phyloP scores from a whole-genome alignment of 805 yeast genomes.

The Ogataea haglerorum region DNA sequence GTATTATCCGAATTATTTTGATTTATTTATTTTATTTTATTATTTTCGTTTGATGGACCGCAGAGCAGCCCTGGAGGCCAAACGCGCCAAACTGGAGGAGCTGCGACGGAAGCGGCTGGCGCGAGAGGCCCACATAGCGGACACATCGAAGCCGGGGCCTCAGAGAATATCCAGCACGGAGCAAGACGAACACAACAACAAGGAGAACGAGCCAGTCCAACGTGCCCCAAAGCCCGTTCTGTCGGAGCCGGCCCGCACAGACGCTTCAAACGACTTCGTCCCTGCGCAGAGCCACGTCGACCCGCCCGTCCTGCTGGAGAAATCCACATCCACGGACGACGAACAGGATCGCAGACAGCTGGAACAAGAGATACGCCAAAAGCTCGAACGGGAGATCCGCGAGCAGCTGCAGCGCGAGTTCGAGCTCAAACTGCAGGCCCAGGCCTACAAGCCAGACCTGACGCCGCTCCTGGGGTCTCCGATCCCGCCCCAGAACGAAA shows the following conservation, averaged over 20 bases:
- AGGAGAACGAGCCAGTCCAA: background rate
- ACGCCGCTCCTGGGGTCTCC: slow-evolving; percentile 2
- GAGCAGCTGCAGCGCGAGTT: slow-evolving; percentile 8
- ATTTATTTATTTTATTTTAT: background rate
- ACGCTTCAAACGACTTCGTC: too few species aligned
- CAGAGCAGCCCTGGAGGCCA: slow-evolving; percentile 42
- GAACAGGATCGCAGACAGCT: slow-evolving; percentile 9
- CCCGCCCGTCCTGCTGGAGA: slow-evolving; percentile 1
- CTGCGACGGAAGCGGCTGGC: slow-evolving; percentile 46
- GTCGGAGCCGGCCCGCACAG: too few species aligned
- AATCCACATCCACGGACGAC: slow-evolving; percentile 8
- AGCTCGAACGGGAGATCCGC: slow-evolving; percentile 12
- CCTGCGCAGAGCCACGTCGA: background rate
- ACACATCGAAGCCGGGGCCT: too few species aligned
- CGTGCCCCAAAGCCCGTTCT: background rate
- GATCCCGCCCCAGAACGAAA: slow-evolving; percentile 16
- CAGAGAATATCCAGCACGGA: too few species aligned
- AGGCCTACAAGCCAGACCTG: background rate
- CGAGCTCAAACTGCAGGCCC: slow-evolving; percentile 8
- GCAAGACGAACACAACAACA: background rate
- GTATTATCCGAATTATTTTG: background rate
- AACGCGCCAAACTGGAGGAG: slow-evolving; percentile 47
- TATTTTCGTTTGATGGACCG: slow-evolving; percentile 23
- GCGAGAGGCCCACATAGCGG: slow-evolving; percentile 14
- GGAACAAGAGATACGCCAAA: slow-evolving; percentile 12